Evolutionary conservation across 768 basidiomycete genomes (phyloP), one percentile per base, ranked within the genome.

Genomic region (Pleurotus salmoneostramineus): DNA sequence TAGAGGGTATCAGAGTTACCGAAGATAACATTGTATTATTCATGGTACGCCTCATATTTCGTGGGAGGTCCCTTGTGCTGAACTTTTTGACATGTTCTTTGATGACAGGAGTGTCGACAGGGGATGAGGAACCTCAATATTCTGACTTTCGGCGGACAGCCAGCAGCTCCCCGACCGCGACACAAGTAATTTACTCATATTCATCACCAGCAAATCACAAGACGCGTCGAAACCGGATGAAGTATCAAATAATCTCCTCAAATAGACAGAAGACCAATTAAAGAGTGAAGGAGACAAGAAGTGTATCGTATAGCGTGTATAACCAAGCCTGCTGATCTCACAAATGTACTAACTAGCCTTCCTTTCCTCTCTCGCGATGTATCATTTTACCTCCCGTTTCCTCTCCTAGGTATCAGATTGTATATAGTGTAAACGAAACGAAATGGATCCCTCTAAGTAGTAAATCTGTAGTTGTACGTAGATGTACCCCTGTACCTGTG

Each of bases 11-110:
- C 56, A 72, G 76, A 42, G 77, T 78, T 42, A 86, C 82, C 8
- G 85, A 86, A 65, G 85, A 87, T 60, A 83, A 84, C 56, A 74
- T 86, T 15, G 69, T 85, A 55, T 64, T 87, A 54, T 75, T 84
- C 60, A 66, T 83, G 61, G 85, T 84, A 66, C 47, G 81, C 71
- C 3, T 27, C 17, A 15, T 58, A 27, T 27, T 27, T 27, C 21
- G 21, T 27, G 21, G 54, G 14, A 27, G 33, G 31, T 45, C 40
- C 15, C 45, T 50, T 21, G 40, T 50, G 4, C 17, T 35, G 15
- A 32, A 3, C 46, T 36, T 34, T 10, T 44, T 43, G 51, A 2
- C 7, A 27, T 43, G 47, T 34, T 31, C 15, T n/a, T 15, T 45
- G 60, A 48, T 51, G 54, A 27, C 55, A 81, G 77, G 75, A 77